phyloP scores from a whole-genome alignment of 2,329 filamentous ascomycete species.

The Pezicula neosporulosa region DNA sequence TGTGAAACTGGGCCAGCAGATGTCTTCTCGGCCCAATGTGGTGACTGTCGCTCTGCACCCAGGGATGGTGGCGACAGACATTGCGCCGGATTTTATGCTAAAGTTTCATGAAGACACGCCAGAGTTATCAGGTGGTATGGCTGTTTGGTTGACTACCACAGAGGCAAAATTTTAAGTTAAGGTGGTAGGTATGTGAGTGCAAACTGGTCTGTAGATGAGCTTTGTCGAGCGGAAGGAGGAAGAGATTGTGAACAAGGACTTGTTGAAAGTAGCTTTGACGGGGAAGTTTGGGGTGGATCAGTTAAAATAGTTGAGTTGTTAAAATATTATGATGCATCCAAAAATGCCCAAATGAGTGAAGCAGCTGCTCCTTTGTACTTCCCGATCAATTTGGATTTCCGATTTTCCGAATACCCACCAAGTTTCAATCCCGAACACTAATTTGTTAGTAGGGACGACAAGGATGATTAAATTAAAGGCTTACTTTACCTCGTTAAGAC shows the following conservation, averaged over 20 bases:
- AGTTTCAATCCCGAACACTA: too few relatives aligned
- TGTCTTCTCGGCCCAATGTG: constrained; percentile 12
- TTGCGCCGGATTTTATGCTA: constrained; percentile 15
- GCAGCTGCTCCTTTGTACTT: too few relatives aligned
- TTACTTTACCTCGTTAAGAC: too few relatives aligned
- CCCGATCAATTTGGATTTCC: too few relatives aligned
- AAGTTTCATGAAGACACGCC: constrained; percentile 26
- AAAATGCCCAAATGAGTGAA: too few relatives aligned
- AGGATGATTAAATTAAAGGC: too few relatives aligned
- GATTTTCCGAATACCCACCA: too few relatives aligned
- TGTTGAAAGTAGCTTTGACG: too few relatives aligned
- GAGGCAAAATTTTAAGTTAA: constrained; percentile 25
- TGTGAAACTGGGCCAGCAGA: constrained; percentile 6
- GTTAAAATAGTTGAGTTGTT: too few relatives aligned
- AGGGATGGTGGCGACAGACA: constrained; percentile 12
- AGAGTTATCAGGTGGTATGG: constrained; percentile 25
- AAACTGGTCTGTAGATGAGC: constrained; percentile 29
- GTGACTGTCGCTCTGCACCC: constrained; percentile 10
- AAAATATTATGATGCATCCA: too few relatives aligned
- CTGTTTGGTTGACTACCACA: constrained; percentile 22
- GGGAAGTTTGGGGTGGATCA: too few relatives aligned
- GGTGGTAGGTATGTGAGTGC: constrained; percentile 23
- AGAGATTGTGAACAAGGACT: constrained; percentile 8
- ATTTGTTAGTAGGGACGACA: too few relatives aligned
- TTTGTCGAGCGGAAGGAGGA: constrained; percentile 17